Evolutionary conservation across 1,139 yeast species (phyloP), one percentile per base, ranked within the genome.

Genomic region (Pichia sp.): DNA sequence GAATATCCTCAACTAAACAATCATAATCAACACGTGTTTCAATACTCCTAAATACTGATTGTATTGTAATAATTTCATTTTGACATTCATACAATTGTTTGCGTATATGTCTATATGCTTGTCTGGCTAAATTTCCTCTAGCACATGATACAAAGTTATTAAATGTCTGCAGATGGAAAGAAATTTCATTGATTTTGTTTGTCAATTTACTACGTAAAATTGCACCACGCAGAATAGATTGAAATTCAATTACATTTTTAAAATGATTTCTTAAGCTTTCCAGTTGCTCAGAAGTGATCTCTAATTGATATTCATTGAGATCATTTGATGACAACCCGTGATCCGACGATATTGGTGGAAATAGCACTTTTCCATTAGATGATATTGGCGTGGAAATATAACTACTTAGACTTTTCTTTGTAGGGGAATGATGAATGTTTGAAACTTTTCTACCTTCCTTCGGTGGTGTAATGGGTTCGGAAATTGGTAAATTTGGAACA

Each of bases 221-320:
- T 1, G 74, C 79, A 29, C 82, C 86, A 49, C 85, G 68, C 2
- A 71, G 67, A 47, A 74, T 66, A 34, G 78, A 66, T 56, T 80
- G 87, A 2, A 79, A 59, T 27, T 70, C 76, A 5, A 46, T 39
- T 2, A 60, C 45, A 3, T 27, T 16, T 12, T 38, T 31, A 3
- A 10, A 4, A 20, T 11, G n/a, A n/a, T n/a, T n/a, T n/a, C n/a
- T 22, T 4, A 46, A 28, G 4, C 43, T 22, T 9, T 30, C 11
- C 3, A 35, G 35, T 28, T 40, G 46, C 23, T 42, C 36, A 5
- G 37, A 16, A 4, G 45, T 35, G 20, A 46, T 16, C 6, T 16
- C 11, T 12, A 28, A 37, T 12, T 39, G 35, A 23, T 10, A 5
- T 20, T 31, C 28, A 1, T 27, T n/a, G 12, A 29, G 22, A 7